These are phyloP conservation scores for Akebia trifoliata DNA, from an alignment of 164 flowering plant species.

Conservation along the genomic window DNA sequence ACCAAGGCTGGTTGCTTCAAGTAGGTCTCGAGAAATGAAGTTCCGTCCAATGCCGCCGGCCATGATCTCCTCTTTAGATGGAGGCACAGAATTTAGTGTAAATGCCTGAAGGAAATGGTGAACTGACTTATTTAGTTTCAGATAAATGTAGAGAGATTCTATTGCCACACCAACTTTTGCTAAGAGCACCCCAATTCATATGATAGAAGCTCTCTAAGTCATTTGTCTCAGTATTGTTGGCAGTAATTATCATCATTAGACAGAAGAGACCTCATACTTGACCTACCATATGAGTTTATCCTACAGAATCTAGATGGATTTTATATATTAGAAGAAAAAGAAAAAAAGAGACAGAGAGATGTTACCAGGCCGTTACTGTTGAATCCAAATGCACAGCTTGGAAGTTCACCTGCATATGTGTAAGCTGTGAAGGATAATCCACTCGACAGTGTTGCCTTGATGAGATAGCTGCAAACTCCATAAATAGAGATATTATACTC, in stretches of 20 bases:
- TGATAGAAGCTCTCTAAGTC: too few relatives aligned
- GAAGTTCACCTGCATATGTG: slow-evolving; percentile 90
- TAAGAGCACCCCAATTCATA: too few relatives aligned
- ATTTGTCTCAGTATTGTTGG: too few relatives aligned
- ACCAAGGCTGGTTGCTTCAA: slow-evolving; percentile 58
- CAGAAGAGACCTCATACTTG: too few relatives aligned
- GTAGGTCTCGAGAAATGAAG: slow-evolving; percentile 72
- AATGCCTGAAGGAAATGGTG: slow-evolving; percentile 50
- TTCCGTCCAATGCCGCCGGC: slow-evolving; percentile 64
- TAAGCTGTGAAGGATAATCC: slow-evolving; percentile 64
- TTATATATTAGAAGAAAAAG: too few relatives aligned
- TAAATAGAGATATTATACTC: background rate
- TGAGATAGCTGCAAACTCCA: slow-evolving; percentile 54
- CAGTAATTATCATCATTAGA: too few relatives aligned
- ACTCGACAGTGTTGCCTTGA: slow-evolving; percentile 44
- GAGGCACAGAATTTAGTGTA: slow-evolving; percentile 78
- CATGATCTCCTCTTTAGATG: slow-evolving; percentile 50
- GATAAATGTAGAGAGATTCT: background rate
- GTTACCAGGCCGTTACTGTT: slow-evolving; percentile 70
- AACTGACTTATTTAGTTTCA: background rate
- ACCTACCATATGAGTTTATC: too few relatives aligned
- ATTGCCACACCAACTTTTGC: too few relatives aligned
- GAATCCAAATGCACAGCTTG: slow-evolving; percentile 86
- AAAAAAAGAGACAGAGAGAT: too few relatives aligned
- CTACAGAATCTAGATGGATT: too few relatives aligned